Base-by-base conservation (phyloP, 805 yeast genomes). In the Candida argentea region DNA sequence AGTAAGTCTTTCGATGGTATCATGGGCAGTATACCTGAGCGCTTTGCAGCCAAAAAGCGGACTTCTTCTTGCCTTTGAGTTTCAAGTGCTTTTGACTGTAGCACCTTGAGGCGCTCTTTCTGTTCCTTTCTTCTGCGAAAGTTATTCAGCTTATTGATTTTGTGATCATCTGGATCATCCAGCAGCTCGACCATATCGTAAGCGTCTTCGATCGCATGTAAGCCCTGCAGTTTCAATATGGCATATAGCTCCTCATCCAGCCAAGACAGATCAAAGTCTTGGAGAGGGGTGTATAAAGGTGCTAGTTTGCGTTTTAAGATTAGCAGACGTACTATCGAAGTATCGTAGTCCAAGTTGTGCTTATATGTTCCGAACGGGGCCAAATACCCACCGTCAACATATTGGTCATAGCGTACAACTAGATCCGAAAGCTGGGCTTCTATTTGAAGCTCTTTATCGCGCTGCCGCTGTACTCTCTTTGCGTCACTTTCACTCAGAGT, bases 341-440 rank as follows among this genome's bases (percentile, higher is more conserved):
- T 69, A 43, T 79, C 70, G 55, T 73, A 89, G 49, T 83, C 94
- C 30, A 79, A 50, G 40, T 75, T 77, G 26, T 80, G 75, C 37
- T 76, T 71, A 53, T 89, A 89, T 18, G 82, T 81, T 2, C 96
- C 96, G 53, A 71, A 83, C 0, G 97, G 95, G 1, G 94, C 95
- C 37, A 89, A 55, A 47, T 60, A 86, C 2, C 98, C 98, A 12
- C 98, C 98, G 55, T 91, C 97, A 10, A 89, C 94, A 37, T 62
- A 72, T 44, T 84, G 94, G 22, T 62, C 62, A 42, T 52, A 68
- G 35, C 67, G 60, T 2, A 81, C 84, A 14, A 81, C 57, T 30
- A 81, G 55, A 14, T 73, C 67, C 36, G 56, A 41, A 30, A 70
- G 70, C 40, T 75, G 84, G 11, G 54, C 52, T 35, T 75, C 81